A percentile compares a stretch with the other conserved stretches of the same genome.
phyloP scores from a whole-genome alignment of 1,284 basidiomycete species.

The Apiotrichum veenhuisii region DNA sequence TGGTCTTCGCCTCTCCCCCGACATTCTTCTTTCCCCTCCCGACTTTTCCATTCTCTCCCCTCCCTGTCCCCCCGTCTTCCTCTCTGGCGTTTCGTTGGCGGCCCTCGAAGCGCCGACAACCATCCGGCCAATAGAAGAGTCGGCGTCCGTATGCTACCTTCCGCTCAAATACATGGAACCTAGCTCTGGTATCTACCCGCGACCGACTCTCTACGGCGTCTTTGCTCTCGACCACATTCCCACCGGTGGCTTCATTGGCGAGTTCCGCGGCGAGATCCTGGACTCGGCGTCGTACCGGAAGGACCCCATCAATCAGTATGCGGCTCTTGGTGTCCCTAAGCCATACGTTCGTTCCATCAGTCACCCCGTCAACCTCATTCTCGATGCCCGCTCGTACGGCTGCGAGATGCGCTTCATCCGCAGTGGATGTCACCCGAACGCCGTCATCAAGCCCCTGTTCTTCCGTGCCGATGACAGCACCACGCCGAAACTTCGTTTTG shows the following conservation, averaged over 20 bases:
- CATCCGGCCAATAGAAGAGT: conserved; percentile 34
- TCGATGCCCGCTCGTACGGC: conserved; percentile 80
- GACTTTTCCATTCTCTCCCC: conserved; percentile 52
- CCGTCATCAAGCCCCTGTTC: conserved; percentile 73
- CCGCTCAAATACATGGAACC: conserved; percentile 39
- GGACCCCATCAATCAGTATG: conserved; percentile 57
- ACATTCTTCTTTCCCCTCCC: conserved; percentile 37
- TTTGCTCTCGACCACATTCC: conserved; percentile 31
- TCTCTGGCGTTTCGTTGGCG: conserved; percentile 33
- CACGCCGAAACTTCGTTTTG: conserved; percentile 63
- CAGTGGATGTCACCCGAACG: conserved; percentile 84
- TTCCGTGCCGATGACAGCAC: conserved; percentile 27
- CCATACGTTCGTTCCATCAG: conserved; percentile 74
- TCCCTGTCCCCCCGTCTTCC: conserved; percentile 44
- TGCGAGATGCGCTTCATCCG: conserved; percentile 70
- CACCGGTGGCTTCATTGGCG: conserved; percentile 42
- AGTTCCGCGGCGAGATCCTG: conserved; percentile 44
- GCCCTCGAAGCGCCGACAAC: conserved; percentile 23
- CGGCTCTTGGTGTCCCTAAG: conserved; percentile 54
- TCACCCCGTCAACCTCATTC: conserved; percentile 70
- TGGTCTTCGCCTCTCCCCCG: conserved; percentile 35
- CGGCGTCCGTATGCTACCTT: conserved; percentile 29
- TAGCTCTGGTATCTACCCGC: conserved; percentile 33
- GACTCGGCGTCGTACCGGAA: conserved; percentile 42
- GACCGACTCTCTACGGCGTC: conserved; percentile 46